A percentile compares a stretch with the other conserved stretches of the same genome.
Evolutionary conservation across 2,329 filamentous ascomycete species (phyloP).

Genomic region (Teratosphaeria destructans): DNA sequence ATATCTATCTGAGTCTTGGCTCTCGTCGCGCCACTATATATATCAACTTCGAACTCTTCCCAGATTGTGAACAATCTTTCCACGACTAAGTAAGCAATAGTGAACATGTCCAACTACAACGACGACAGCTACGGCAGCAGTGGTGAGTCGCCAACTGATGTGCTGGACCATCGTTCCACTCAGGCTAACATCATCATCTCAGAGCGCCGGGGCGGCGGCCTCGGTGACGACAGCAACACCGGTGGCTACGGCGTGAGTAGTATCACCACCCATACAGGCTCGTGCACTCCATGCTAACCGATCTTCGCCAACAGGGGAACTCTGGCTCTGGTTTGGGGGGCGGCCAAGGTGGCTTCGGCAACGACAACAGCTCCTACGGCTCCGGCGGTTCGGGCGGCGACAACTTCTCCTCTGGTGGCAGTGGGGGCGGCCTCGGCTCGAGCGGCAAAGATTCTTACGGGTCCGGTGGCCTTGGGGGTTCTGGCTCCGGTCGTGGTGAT

Average conservation of each 20-base stretch:
- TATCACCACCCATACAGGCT: slow-evolving; percentile 2
- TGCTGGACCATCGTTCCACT: neutral
- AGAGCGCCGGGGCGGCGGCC: slow-evolving; percentile 5
- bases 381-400: neutral
- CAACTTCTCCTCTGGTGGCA: neutral
- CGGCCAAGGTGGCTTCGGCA: neutral
- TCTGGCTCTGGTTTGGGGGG: neutral
- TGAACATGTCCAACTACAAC: slow-evolving; percentile 7
- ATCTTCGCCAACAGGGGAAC: neutral
- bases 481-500: neutral
- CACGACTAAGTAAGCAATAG: neutral
- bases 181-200: neutral
- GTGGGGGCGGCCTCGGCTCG: neutral
- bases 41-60: neutral
- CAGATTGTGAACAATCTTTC: neutral
- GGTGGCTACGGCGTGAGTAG: slow-evolving; percentile 6
- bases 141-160: neutral
- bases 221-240: slow-evolving; percentile 2
- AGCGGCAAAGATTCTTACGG: neutral
- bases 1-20: neutral
- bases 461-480: neutral
- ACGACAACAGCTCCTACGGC: slow-evolving; percentile 6
- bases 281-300: slow-evolving; percentile 1
- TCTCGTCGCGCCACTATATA: neutral
- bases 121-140: slow-evolving; percentile 3